Percentiles rank a stretch among this genome's conserved stretches.
Evolutionary conservation across 495 filamentous ascomycete genomes (phyloP).

Genomic region (Penicillium cataractarum): DNA sequence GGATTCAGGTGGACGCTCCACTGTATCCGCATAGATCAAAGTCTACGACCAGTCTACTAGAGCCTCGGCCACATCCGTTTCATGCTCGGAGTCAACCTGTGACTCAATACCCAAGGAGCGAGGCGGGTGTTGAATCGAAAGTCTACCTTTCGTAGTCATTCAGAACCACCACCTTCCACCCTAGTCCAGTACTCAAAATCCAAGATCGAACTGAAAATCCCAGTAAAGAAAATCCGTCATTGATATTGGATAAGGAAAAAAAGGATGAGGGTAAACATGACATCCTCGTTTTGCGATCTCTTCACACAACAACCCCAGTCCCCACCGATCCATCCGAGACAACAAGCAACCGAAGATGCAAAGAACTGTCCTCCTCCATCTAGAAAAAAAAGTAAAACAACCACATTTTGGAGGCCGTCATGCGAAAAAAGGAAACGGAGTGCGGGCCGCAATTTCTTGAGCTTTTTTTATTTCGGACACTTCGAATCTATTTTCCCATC

Average conservation of each 20-base stretch:
- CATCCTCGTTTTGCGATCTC: constrained; percentile 36
- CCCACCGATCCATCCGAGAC: constrained; percentile 27
- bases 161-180: not conserved
- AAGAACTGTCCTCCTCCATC: constrained; percentile 22
- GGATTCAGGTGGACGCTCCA: not conserved
- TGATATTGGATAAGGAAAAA: constrained; percentile 41
- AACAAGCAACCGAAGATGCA: constrained; percentile 20
- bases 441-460: constrained; percentile 16
- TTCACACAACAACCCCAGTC: constrained; percentile 35
- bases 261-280: constrained; percentile 34
- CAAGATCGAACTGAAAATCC: constrained; percentile 7
- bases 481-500: constrained; percentile 27
- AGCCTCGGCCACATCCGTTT: too few relatives aligned
- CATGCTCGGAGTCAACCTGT: too few relatives aligned
- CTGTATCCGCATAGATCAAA: not conserved
- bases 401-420: constrained; percentile 29
- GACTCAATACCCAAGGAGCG: not conserved
- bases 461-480: constrained; percentile 14
- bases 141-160: not conserved
- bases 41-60: not conserved
- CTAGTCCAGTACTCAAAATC: constrained; percentile 4
- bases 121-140: not conserved
- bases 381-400: constrained; percentile 23
- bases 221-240: constrained; percentile 41
- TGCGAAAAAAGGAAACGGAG: constrained; percentile 26